phyloP scores from a whole-genome alignment of 148 eudicot genomes.

The Fagopyrum esculentum region DNA sequence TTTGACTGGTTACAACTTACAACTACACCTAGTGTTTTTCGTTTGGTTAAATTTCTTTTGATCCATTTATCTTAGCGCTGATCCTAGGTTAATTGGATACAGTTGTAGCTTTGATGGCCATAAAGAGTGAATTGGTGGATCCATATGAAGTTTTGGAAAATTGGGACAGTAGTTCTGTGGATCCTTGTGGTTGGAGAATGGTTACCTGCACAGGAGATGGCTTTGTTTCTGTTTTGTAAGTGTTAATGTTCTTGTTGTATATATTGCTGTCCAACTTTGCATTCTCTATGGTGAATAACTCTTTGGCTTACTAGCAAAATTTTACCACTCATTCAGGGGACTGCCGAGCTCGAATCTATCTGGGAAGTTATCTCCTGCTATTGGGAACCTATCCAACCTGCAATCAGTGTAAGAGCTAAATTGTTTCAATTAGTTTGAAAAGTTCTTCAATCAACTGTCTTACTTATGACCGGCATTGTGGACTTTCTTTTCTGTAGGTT shows the following conservation, averaged over 20 bases:
- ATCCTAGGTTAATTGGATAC: constrained; percentile 18
- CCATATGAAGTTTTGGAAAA: constrained; percentile 67
- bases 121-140: constrained; percentile 54
- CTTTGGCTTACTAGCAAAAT: constrained; percentile 10
- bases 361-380: constrained; percentile 70
- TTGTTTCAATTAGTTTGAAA: neutral
- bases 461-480: neutral
- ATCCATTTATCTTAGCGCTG: neutral
- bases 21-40: neutral
- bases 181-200: constrained; percentile 98
- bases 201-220: constrained; percentile 64
- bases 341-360: constrained; percentile 77
- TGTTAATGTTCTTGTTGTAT: constrained; percentile 6
- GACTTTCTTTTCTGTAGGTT: constrained; percentile 31
- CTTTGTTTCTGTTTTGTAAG: constrained; percentile 73
- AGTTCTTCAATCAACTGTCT: neutral
- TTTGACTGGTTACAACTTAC: neutral
- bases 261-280: neutral
- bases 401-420: constrained; percentile 57
- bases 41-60: neutral
- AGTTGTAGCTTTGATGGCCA: constrained; percentile 81
- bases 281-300: neutral
- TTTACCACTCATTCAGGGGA: constrained; percentile 40
- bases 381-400: constrained; percentile 74
- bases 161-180: constrained; percentile 77